Evolutionary conservation across 192 early-diverging fungal genomes (phyloP), one percentile per base, ranked within the genome.

Genomic region (Endogone sp.): DNA sequence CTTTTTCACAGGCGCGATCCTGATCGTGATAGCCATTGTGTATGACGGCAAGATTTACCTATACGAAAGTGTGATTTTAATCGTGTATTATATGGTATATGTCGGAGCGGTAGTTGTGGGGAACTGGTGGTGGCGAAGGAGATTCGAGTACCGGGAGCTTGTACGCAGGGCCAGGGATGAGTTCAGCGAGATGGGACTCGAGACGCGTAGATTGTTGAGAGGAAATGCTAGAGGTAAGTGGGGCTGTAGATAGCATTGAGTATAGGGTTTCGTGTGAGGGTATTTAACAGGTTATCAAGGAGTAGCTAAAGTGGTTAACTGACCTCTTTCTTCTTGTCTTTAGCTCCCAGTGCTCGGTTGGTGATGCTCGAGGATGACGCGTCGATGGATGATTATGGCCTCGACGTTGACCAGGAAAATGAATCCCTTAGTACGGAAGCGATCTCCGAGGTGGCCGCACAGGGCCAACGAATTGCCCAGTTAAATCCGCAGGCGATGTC

Each of bases 1-100:
- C 4, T 93, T 95, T 62, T 96, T 95, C 68, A 81, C 83, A 13
- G 74, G 79, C 27, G 81, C 89, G 28, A 75, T 92, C 20, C 30
- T 82, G 0, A 62, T 86, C 24, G 76, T 89, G 0, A 64, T 92
- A 8, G 65, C 74, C 21, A 80, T 88, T 29, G 82, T 86, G 2
- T 61, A 71, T 0, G 88, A 91, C 64, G 80, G 82, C 8, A 61
- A 76, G 58, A 90, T 92, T 55, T 78, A 83, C 4, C 59, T 84
- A 3, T 65, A 75, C 27, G 89, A 90, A 66, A 79, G 83, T n/a
- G 58, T 86, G 4, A 57, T 78, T 3, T 64, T 92, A 31, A 72
- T 92, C 2, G 60, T 76, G 9, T 89, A 82, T 63, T 92, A 92
- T 61, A 44, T 81, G 21, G 56, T 81, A 2, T 92, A 92, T 71